Evolutionary conservation across 2,329 filamentous ascomycete species (phyloP), one percentile per base, ranked within the genome.

Genomic region (Lachnum nothofagi): DNA sequence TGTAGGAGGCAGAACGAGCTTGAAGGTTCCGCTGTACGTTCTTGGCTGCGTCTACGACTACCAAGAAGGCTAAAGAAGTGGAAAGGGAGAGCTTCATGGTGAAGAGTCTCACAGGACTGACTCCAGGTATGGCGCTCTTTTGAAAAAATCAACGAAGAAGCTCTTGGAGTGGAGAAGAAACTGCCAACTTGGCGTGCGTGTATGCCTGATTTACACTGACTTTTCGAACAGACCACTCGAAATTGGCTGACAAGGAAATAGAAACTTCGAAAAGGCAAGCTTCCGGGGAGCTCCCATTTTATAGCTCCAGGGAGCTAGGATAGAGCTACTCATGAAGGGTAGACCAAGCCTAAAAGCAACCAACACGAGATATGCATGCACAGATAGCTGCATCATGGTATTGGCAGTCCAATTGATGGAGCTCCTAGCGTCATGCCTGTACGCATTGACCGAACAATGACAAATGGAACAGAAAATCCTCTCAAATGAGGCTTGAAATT

Each of bases 11-110:
- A 5, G 55, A 59, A 16, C 48, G 48, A n/a, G 55, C 55, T 51
- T 59, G 55, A 10, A 60, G 33, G 24, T 59, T 57, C 24, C 29
- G 52, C 41, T 51, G 53, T 3, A 52, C 55, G 16, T 48, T 48
- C 42, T 42, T 55, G 3, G 44, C 31, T 24, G 43, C 49, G 29
- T 48, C 44, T 34, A 42, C 48, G 35, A 17, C 17, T 2, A 27
- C 17, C 29, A 46, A 33, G 5, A 59, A 39, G 17, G 33, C 49
- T 39, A 55, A 29, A 16, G 48, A 51, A 14, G 43, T 23, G 12
- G 38, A 38, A 31, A 56, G 39, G 35, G 34, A 35, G 23, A 47
- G 47, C 22, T 53, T 22, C 50, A 55, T 53, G 5, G 37, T 49
- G 37, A 37, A 16, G 8, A n/a, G 10, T 23, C n/a, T n/a, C n/a